These are phyloP conservation scores for Alternaria conjuncta DNA, from an alignment of 2,329 filamentous ascomycete species.

Conservation along the genomic window DNA sequence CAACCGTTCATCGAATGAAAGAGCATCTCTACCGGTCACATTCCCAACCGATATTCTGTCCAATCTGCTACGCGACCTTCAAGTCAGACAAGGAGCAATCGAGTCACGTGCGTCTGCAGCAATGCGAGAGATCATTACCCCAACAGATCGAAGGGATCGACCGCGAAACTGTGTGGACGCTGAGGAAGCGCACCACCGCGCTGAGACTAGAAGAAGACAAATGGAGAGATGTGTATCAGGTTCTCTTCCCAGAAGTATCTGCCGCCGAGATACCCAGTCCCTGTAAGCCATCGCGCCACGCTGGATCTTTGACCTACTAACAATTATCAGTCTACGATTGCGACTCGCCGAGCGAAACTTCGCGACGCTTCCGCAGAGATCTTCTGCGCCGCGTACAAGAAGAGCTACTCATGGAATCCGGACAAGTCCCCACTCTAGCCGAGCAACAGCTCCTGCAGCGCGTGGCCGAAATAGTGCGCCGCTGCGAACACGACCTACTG, in stretches of 20 bases:
- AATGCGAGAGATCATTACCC: constrained; percentile 28
- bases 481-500: constrained; percentile 35
- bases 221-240: constrained; percentile 48
- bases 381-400: constrained; percentile 43
- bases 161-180: constrained; percentile 42
- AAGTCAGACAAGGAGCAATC: constrained; percentile 41
- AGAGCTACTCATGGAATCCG: constrained; percentile 37
- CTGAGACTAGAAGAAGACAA: constrained; percentile 45
- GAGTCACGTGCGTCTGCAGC: constrained; percentile 38
- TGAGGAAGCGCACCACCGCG: constrained; percentile 46
- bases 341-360: constrained; percentile 33
- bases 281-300: constrained; percentile 33
- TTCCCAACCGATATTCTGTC: constrained; percentile 47
- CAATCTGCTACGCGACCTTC: constrained; percentile 49
- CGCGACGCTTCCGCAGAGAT: constrained; percentile 41
- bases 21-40: constrained; percentile 52
- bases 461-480: constrained; percentile 36
- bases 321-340: constrained; percentile 41
- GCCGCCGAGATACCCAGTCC: constrained; percentile 43
- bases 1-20: constrained; percentile 51
- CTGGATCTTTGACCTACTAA: neutral
- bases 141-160: constrained; percentile 49
- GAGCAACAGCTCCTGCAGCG: constrained; percentile 37
- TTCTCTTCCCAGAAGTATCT: constrained; percentile 45
- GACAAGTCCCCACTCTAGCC: constrained; percentile 23